These are phyloP conservation scores for Peronospora farinosa DNA, from an alignment of 352 stramenopile species.

Conservation along the genomic window DNA sequence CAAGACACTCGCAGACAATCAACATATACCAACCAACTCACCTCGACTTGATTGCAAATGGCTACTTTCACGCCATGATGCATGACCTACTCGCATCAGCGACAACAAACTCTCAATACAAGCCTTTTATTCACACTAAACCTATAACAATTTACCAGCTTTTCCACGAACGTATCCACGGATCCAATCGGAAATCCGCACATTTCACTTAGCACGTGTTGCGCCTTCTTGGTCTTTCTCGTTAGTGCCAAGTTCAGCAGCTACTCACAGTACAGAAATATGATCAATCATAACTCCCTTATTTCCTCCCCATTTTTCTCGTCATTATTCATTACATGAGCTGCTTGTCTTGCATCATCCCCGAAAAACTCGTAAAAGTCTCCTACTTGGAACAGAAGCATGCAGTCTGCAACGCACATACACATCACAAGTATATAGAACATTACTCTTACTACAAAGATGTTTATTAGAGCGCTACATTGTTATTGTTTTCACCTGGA, in stretches of 20 bases:
- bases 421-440: no score
- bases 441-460: no score
- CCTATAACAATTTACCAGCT: slow-evolving; percentile 38
- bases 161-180: slow-evolving; percentile 73
- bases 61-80: slow-evolving; percentile 80
- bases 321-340: slow-evolving; percentile 34
- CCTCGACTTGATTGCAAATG: slow-evolving; percentile 79
- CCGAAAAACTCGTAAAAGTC: slow-evolving; percentile 85
- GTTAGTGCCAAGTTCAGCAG: slow-evolving; percentile 67
- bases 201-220: slow-evolving; percentile 60
- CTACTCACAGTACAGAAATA: slow-evolving; percentile 21
- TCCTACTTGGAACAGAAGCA: slow-evolving; percentile 79
- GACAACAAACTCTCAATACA: neutral
- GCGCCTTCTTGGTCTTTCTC: slow-evolving; percentile 53
- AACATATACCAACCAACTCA: slow-evolving; percentile 9
- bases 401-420: slow-evolving; percentile 42
- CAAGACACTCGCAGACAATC: neutral
- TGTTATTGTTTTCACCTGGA: slow-evolving; percentile 27
- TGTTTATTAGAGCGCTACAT: no score
- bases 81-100: slow-evolving; percentile 41
- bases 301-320: neutral
- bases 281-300: neutral
- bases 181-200: slow-evolving; percentile 70
- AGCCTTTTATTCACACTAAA: neutral
- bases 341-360: slow-evolving; percentile 60